Evolutionary conservation across 2,329 filamentous ascomycete genomes (phyloP), one percentile per base, ranked within the genome.

Genomic region (Aspergillus sp.): DNA sequence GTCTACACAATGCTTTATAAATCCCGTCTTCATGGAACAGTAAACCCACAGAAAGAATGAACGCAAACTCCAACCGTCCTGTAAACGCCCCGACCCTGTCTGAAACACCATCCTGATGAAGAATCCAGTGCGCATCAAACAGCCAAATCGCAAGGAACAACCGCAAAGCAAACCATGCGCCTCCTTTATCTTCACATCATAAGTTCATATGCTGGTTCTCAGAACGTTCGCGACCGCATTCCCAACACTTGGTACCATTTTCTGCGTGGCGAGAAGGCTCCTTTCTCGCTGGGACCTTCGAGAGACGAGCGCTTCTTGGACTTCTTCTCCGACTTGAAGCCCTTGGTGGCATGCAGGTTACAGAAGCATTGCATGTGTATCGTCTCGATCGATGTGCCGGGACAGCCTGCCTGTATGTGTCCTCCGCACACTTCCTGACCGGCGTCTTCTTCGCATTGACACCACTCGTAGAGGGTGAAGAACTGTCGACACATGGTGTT

Each of bases 361-460:
- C 70, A 73, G 59, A 70, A 73, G 48, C 69, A 72, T 41, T 73
- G 67, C 68, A 73, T 67, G 38, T 67, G 68, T 2, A 72, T 68
- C 2, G 66, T 69, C 46, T 73, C 66, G n/a, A 68, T 54, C 33
- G 60, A 64, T 14, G 70, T 45, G 1, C 66, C 67, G 10, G 63
- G 59, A 32, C 70, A 72, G 48, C 52, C 59, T 40, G 64, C 62
- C 44, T 60, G 61, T 17, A 60, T 59, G 42, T 62, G 58, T 26
- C 57, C 56, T 10, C 65, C 53, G 40, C 70, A 73, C 42, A 64
- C 48, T 33, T 57, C 63, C 41, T 67, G 57, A 14, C 70, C 65
- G 14, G 65, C 64, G 24, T 70, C 64, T 58, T 69, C 64, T 60
- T 72, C 65, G 52, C 70, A 73, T 20, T 68, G 68, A 54, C 70